Evolutionary conservation across 1,139 yeast species (phyloP).

Genomic region (Petasospora fabianii): DNA sequence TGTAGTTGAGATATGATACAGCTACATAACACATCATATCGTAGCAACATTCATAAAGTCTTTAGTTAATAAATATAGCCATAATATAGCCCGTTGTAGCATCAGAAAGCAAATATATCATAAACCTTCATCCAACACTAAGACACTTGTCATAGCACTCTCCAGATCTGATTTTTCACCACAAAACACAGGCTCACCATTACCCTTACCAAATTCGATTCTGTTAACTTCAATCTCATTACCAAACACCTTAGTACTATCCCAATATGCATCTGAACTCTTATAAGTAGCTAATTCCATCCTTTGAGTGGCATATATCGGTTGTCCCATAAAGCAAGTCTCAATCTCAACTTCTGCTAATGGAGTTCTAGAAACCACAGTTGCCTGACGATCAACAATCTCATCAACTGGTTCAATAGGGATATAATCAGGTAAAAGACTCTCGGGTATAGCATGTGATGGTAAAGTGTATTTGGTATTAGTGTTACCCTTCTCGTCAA

Average conservation of each 20-base stretch:
- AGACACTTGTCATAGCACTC: constrained; percentile 29
- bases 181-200: constrained; percentile 17
- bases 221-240: constrained; percentile 4
- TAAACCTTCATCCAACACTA: constrained; percentile 7
- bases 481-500: constrained; percentile 43
- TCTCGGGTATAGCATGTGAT: constrained; percentile 21
- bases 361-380: constrained; percentile 30
- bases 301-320: constrained; percentile 12
- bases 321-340: constrained; percentile 38
- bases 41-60: too few species aligned
- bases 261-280: background rate
- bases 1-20: too few species aligned
- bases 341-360: constrained; percentile 63
- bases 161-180: constrained; percentile 25
- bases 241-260: constrained; percentile 1
- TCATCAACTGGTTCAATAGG: constrained; percentile 15
- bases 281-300: constrained; percentile 12
- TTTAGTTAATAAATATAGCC: too few species aligned
- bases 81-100: too few species aligned
- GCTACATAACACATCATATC: too few species aligned
- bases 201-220: constrained; percentile 22
- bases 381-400: constrained; percentile 11
- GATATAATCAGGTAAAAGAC: constrained; percentile 26
- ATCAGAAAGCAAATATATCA: too few species aligned
- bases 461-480: constrained; percentile 47